These are phyloP conservation scores for Copromyces sp. DNA, from an alignment of 495 filamentous ascomycete species.

Conservation along the genomic window DNA sequence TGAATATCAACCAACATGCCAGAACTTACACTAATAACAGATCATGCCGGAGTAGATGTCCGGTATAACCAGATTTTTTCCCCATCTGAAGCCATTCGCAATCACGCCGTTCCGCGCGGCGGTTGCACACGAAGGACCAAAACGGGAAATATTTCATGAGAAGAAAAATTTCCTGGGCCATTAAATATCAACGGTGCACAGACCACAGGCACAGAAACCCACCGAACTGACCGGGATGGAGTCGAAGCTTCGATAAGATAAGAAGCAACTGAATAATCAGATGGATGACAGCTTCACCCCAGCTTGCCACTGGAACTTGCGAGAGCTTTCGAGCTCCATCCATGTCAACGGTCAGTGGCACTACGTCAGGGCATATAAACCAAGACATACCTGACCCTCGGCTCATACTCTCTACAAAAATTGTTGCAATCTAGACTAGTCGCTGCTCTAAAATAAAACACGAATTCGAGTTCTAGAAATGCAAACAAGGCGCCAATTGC, in stretches of 20 bases:
- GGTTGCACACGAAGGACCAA: slow-evolving; percentile 17
- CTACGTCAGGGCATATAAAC: not conserved
- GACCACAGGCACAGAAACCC: slow-evolving; percentile 1
- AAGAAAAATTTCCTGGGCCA: slow-evolving; percentile 13
- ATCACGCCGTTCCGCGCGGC: not conserved
- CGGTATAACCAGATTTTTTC: not conserved
- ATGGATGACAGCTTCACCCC: not conserved
- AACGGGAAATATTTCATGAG: not conserved
- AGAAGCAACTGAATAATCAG: not conserved
- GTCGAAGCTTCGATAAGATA: slow-evolving; percentile 18
- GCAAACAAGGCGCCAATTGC: slow-evolving; percentile 29
- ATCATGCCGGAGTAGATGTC: not conserved
- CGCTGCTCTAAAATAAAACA: not conserved
- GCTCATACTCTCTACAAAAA: not conserved
- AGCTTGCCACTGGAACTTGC: slow-evolving; percentile 12
- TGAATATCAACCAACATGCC: not conserved
- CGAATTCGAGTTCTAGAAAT: slow-evolving; percentile 15
- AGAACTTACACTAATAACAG: not conserved
- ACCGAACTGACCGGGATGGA: not conserved
- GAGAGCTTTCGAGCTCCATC: slow-evolving; percentile 21
- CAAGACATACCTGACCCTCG: not conserved
- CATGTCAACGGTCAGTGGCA: not conserved
- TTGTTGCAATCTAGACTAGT: not conserved
- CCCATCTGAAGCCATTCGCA: not conserved
- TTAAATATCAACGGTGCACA: slow-evolving; percentile 17